These are phyloP conservation scores for Alternaria sp. DNA, from an alignment of 2,329 filamentous ascomycete genomes.

Conservation along the genomic window DNA sequence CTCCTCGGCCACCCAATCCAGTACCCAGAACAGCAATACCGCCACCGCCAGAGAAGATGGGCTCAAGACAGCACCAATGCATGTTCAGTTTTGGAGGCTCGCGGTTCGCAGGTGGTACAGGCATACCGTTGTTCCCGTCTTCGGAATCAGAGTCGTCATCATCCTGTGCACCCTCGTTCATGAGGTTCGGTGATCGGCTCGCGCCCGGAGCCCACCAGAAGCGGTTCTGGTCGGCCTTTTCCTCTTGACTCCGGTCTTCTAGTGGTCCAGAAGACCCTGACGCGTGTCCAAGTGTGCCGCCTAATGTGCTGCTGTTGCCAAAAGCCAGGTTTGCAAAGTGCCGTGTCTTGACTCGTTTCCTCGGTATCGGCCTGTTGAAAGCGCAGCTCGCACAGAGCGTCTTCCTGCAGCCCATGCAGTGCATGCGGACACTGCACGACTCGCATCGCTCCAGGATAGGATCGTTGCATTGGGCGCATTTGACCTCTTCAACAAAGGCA, in stretches of 20 bases:
- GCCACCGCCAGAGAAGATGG: conserved; percentile 65
- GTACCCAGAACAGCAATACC: conserved; percentile 64
- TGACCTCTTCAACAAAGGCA: conserved; percentile 60
- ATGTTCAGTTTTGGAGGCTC: conserved; percentile 61
- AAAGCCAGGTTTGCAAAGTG: conserved; percentile 48
- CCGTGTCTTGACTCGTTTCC: conserved; percentile 48
- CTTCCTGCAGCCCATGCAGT: conserved; percentile 66
- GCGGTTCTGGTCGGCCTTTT: conserved; percentile 41
- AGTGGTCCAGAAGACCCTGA: conserved; percentile 36
- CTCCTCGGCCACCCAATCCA: conserved; percentile 56
- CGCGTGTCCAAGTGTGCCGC: conserved; percentile 36
- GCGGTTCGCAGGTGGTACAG: conserved; percentile 39
- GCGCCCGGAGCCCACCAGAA: conserved; percentile 68
- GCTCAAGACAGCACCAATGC: conserved; percentile 66
- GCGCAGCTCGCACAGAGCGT: conserved; percentile 67
- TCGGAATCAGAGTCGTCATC: conserved; percentile 49
- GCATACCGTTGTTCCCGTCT: conserved; percentile 47
- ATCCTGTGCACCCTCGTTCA: conserved; percentile 58
- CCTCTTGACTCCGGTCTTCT: conserved; percentile 26
- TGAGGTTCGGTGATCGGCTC: conserved; percentile 62
- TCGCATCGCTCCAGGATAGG: conserved; percentile 63
- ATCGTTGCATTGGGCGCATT: conserved; percentile 62
- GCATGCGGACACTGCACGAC: conserved; percentile 67
- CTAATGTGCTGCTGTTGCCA: conserved; percentile 36
- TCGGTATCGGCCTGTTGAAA: conserved; percentile 60